These are phyloP conservation scores for Cucumis melo DNA, from an alignment of 306 rosid species.

Conservation along the genomic window DNA sequence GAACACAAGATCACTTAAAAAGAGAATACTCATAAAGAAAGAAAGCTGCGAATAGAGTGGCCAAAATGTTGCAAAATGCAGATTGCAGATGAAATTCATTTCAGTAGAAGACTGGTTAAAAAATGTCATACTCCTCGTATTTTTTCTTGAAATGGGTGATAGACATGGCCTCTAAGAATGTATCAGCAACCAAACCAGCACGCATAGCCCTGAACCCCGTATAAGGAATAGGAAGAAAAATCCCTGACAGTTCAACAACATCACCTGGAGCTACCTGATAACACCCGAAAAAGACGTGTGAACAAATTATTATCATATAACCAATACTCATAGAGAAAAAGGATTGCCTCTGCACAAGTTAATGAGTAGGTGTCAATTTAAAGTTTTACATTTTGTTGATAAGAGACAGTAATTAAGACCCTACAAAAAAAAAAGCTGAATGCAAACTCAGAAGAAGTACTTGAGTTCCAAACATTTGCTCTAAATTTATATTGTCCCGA, in stretches of 20 bases:
- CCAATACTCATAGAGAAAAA: neutral
- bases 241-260: conserved; percentile 86
- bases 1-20: neutral
- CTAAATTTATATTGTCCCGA: neutral
- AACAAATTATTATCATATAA: neutral
- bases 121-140: conserved; percentile 81
- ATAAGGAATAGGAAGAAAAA: conserved; percentile 92
- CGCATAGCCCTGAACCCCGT: conserved; percentile 95
- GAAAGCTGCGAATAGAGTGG: neutral
- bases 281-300: neutral
- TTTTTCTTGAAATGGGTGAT: conserved; percentile 80
- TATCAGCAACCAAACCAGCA: conserved; percentile 94
- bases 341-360: neutral
- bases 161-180: conserved; percentile 97
- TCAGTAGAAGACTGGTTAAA: neutral
- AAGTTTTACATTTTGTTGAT: neutral
- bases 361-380: neutral
- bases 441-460: neutral
- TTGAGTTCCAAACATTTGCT: neutral
- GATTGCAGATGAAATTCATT: neutral
- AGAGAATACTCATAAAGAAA: neutral
- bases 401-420: neutral
- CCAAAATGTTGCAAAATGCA: neutral
- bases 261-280: conserved; percentile 93
- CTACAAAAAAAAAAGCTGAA: neutral